A percentile compares a stretch with the other conserved stretches of the same genome.
phyloP scores from a whole-genome alignment of 2,329 filamentous ascomycete genomes.

The Botrytis sinoallii region DNA sequence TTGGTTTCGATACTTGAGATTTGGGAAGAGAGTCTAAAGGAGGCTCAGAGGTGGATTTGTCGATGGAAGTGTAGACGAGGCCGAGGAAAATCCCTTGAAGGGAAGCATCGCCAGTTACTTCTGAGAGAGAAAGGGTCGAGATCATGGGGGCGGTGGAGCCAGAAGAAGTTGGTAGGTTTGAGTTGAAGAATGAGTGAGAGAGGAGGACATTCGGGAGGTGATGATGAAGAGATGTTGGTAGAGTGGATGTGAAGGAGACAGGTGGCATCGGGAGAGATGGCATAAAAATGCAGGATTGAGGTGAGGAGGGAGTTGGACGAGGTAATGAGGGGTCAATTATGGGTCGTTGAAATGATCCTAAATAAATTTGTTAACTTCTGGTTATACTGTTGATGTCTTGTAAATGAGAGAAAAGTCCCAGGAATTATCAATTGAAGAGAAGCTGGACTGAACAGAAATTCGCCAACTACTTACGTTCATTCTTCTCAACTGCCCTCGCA shows the following conservation, averaged over 20 bases:
- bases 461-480: not conserved
- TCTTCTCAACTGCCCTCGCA: conserved; percentile 13
- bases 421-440: not conserved
- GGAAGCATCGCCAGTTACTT: conserved; percentile 5
- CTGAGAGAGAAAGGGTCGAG: conserved; percentile 7
- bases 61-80: conserved; percentile 4
- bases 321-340: not conserved
- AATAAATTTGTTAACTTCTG: not conserved
- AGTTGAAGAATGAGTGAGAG: conserved; percentile 5
- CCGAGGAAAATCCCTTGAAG: conserved; percentile 18
- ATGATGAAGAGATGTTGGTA: conserved; percentile 1
- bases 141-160: not conserved
- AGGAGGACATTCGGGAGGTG: conserved; percentile 9
- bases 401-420: not conserved
- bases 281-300: conserved; percentile 10
- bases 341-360: not conserved
- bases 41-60: not conserved
- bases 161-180: not conserved
- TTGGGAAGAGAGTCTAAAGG: not conserved
- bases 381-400: not conserved
- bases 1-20: not conserved
- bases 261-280: conserved; percentile 14
- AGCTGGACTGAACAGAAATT: not conserved
- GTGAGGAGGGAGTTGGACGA: not conserved
- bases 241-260: conserved; percentile 5